Base-by-base conservation (phyloP, 2,329 filamentous ascomycete species). In the Fusarium anguioides region DNA sequence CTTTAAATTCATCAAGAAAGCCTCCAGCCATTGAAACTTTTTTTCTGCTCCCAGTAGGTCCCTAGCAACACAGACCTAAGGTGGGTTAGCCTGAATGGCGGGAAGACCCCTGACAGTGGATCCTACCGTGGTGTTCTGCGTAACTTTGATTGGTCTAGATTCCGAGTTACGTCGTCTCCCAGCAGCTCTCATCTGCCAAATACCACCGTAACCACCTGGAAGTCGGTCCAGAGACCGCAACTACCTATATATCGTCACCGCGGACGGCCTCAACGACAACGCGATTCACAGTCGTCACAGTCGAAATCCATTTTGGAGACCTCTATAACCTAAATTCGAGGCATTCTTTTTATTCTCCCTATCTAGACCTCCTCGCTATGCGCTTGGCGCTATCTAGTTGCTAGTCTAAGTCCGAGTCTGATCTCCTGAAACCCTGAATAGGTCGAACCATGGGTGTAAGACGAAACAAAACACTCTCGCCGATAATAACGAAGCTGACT, bases 361-460 rank as follows among this genome's bases (percentile, higher is more conserved):
- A 9, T 18, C 41, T n/a, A 48, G 41, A 39, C 40, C 50, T 44
- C 29, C 60, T 58, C 67, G 71, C 60, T 27, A 74, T 74, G 72
- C 69, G 53, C 62, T 64, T 69, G 69, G 59, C 66, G 62, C 56
- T 62, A 39, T 48, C 41, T 61, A 20, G 40, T 39, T 72, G 67
- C 72, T 73, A 74, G 70, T 66, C 42, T 45, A 60, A 61, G 50
- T 64, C 44, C 60, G 27, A 58, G 37, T 58, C 60, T 68, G 52
- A 68, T 66, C 67, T 72, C 72, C 75, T 75, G 75, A 76, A 69
- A 69, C 60, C 66, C 70, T 72, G 73, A 76, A 69, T 52, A 64
- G 64, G 65, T 69, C 71, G 68, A 76, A 75, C 71, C 56, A 79
- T 79, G 78, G 75, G 74, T 75, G 78, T 79, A 72, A 75, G 78